Conservation (phyloP, 192 early-diverging fungal genomes). For the Dispira parvispora region DNA sequence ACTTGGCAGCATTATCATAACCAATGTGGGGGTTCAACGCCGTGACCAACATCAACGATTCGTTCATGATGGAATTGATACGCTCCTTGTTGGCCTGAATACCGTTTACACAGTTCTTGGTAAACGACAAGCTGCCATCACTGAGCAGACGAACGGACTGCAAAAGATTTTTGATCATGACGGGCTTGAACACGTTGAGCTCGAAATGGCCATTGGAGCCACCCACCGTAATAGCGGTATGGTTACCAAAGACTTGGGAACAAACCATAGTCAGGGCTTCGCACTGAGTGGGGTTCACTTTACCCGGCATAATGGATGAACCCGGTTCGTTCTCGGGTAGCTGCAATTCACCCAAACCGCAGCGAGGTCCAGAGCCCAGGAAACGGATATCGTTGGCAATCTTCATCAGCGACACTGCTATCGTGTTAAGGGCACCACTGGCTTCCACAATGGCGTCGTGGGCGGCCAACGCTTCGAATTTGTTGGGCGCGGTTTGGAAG, state of each 20-base stretch:
- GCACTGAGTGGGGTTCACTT: conserved; percentile 99
- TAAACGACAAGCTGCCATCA: conserved; percentile 84
- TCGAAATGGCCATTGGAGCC: conserved; percentile 98
- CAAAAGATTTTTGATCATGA: conserved; percentile 94
- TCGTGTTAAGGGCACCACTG: conserved; percentile 82
- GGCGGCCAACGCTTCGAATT: conserved; percentile 97
- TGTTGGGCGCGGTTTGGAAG: conserved; percentile 95
- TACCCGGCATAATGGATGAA: conserved; percentile 98
- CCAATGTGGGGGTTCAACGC: conserved; percentile 97
- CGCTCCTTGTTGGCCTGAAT: conserved; percentile 9
- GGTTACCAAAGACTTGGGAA: conserved; percentile 98
- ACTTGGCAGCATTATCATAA: conserved; percentile 79
- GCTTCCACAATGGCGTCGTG: conserved; percentile 98
- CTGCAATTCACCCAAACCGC: conserved; percentile 88
- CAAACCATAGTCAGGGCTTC: conserved; percentile 99
- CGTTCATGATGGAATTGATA: conserved; percentile 12
- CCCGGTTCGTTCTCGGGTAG: conserved; percentile 99
- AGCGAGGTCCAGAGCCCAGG: conserved; percentile 93
- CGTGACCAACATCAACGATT: conserved; percentile 93
- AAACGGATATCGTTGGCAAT: conserved; percentile 98
- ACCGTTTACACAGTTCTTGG: conserved; percentile 87
- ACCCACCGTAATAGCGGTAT: conserved; percentile 79
- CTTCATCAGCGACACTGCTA: conserved; percentile 95
- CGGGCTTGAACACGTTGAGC: conserved; percentile 99
- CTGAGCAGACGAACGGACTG: conserved; percentile 80